Evolutionary conservation across 495 filamentous ascomycete genomes (phyloP), one percentile per base, ranked within the genome.

Genomic region (Durotheca rogersii): DNA sequence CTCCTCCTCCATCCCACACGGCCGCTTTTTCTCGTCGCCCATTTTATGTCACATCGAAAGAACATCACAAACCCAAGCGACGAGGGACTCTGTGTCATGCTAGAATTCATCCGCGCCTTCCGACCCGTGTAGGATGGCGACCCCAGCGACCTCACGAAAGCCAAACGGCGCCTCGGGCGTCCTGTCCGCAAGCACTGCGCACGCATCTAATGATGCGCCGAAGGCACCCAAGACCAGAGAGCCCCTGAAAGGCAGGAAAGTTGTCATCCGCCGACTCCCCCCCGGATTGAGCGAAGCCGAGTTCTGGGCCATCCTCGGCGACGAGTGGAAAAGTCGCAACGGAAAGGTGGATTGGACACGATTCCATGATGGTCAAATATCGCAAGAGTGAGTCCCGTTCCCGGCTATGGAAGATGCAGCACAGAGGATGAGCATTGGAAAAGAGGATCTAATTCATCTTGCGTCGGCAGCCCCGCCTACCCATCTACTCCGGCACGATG

Each of bases 321-420:
- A 87, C 1, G 87, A 90, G 48, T 96, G 91, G 88, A 89, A 81
- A 56, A 48, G 79, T 1, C 85, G 86, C 12, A 78, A 77, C 17
- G 89, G 89, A 7, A 95, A 85, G 67, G 82, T 91, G 4, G 91
- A 94, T 59, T 96, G 87, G 87, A 72, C 84, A 39, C 67, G 73
- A 25, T 98, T 86, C 70, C 81, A 82, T 53, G 74, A 81, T 19
- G 93, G 93, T 57, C 94, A 95, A 61, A 73, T 91, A 17, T 93
- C 92, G 3, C 87, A 87, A 61, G 89, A 97, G 91, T 95, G 64
- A 62, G 77, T 69, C n/a, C 23, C 23, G 23, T 9, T 27, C 4
- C 23, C n/a, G n/a, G n/a, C n/a, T n/a, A n/a, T 27, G 9, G 23
- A 27, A 23, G 33, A 19, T 12, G 34, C 6, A 27, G 25, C 10